These are phyloP conservation scores for Lentinula edodes DNA, from an alignment of 768 basidiomycete species.

Conservation along the genomic window DNA sequence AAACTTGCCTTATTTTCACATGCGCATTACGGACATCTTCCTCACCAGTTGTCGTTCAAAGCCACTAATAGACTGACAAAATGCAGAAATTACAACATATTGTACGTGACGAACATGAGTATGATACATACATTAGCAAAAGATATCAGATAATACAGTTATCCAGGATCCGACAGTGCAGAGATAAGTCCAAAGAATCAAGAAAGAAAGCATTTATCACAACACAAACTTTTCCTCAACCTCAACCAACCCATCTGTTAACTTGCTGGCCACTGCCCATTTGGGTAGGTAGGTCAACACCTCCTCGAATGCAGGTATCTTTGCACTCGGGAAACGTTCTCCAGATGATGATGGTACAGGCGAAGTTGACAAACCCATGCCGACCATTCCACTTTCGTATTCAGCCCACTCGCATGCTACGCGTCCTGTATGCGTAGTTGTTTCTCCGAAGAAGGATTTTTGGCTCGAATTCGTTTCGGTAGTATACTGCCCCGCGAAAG, in stretches of 20 bases:
- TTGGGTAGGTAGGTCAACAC: slow-evolving; percentile 55
- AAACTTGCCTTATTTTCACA: too few relatives aligned
- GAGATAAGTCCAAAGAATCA: neutral
- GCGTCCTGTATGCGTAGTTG: slow-evolving; percentile 28
- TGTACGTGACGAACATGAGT: neutral
- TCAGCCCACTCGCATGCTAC: slow-evolving; percentile 67
- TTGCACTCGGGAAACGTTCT: slow-evolving; percentile 24
- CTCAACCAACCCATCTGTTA: slow-evolving; percentile 54
- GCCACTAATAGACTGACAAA: too few relatives aligned
- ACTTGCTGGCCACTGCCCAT: slow-evolving; percentile 63
- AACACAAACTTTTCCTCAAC: slow-evolving; percentile 29
- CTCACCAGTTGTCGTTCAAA: too few relatives aligned
- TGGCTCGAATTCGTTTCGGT: neutral
- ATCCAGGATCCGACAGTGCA: neutral
- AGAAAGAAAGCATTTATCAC: slow-evolving; percentile 1
- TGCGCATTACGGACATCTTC: too few relatives aligned
- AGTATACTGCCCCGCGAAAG: neutral
- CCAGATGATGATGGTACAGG: neutral
- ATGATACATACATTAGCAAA: neutral
- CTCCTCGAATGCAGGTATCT: slow-evolving; percentile 70
- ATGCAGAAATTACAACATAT: too few relatives aligned
- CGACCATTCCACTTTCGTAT: slow-evolving; percentile 51
- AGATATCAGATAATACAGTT: neutral
- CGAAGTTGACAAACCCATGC: slow-evolving; percentile 21
- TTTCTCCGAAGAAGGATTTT: neutral